A percentile compares a stretch with the other conserved stretches of the same genome.
Evolutionary conservation across 2,329 filamentous ascomycete species (phyloP).

Genomic region (Sordariomycetes sp.): DNA sequence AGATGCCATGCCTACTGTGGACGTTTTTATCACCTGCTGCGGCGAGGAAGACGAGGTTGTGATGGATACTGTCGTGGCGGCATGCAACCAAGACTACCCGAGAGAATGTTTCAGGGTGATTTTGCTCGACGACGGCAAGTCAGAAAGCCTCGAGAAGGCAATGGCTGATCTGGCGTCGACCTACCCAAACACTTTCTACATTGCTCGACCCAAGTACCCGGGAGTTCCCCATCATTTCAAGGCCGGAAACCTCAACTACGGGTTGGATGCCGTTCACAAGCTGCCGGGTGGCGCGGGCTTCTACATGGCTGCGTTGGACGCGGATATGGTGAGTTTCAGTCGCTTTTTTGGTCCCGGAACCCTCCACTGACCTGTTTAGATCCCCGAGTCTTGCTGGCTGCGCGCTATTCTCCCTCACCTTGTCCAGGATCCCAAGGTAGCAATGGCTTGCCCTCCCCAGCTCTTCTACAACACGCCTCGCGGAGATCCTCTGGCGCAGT

Average conservation of each 20-base stretch:
- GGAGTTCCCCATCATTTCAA: conserved; percentile 49
- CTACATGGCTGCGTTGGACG: conserved; percentile 55
- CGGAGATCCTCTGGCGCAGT: conserved; percentile 49
- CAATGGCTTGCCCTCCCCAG: conserved; percentile 51
- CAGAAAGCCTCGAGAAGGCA: conserved; percentile 27
- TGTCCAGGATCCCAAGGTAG: conserved; percentile 45
- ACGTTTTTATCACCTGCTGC: conserved; percentile 49
- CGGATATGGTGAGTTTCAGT: conserved; percentile 44
- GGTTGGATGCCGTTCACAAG: conserved; percentile 37
- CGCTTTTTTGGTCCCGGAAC: not conserved
- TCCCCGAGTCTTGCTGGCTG: conserved; percentile 52
- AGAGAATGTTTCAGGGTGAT: conserved; percentile 41
- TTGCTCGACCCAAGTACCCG: conserved; percentile 38
- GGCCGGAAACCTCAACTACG: conserved; percentile 56
- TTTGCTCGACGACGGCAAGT: conserved; percentile 45
- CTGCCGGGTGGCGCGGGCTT: conserved; percentile 45
- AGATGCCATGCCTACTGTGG: conserved; percentile 41
- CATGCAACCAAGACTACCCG: conserved; percentile 46
- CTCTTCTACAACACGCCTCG: conserved; percentile 54
- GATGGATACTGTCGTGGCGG: conserved; percentile 46
- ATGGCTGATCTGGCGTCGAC: conserved; percentile 25
- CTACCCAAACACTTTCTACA: conserved; percentile 42
- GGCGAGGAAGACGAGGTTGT: conserved; percentile 47
- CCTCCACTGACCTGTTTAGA: conserved; percentile 20
- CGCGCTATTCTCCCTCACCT: conserved; percentile 51